Conservation (phyloP, 352 stramenopile species). For the Peronospora farinosa region DNA sequence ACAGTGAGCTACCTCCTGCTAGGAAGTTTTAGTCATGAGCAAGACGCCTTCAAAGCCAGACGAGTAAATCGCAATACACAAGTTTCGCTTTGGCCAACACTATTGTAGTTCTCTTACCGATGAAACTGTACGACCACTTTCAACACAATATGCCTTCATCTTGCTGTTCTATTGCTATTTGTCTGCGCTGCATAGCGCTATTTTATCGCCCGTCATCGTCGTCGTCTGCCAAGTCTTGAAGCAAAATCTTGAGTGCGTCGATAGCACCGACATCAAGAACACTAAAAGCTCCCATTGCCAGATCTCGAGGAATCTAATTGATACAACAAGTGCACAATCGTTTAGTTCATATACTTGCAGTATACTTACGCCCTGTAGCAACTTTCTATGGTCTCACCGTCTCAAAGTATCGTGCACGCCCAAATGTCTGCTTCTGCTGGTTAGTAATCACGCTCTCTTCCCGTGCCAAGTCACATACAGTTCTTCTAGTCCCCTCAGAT, state of each 20-base stretch:
- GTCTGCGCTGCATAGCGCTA: conserved; percentile 24
- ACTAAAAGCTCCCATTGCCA: conserved; percentile 27
- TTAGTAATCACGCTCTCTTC: conserved; percentile 46
- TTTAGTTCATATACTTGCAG: neutral
- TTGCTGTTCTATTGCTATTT: conserved; percentile 25
- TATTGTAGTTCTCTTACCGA: neutral
- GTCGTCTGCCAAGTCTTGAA: conserved; percentile 40
- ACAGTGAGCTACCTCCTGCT: conserved; percentile 20
- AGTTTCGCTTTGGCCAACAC: conserved; percentile 11
- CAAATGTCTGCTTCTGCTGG: conserved; percentile 48
- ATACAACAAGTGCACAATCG: conserved; percentile 5
- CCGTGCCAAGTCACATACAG: conserved; percentile 18
- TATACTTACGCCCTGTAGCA: neutral
- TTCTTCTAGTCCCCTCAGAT: conserved; percentile 11
- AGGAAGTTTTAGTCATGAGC: conserved; percentile 53
- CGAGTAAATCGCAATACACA: conserved; percentile 26
- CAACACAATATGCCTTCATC: neutral
- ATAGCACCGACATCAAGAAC: conserved; percentile 37
- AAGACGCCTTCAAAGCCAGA: conserved; percentile 33
- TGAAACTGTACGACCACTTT: neutral
- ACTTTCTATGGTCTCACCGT: conserved; percentile 23
- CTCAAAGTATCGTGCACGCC: conserved; percentile 28
- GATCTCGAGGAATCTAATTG: conserved; percentile 40
- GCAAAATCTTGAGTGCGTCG: conserved; percentile 35
- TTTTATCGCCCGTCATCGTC: conserved; percentile 72